These are phyloP conservation scores for Metschnikowia gruessii DNA, from an alignment of 805 yeast genomes.

Conservation along the genomic window DNA sequence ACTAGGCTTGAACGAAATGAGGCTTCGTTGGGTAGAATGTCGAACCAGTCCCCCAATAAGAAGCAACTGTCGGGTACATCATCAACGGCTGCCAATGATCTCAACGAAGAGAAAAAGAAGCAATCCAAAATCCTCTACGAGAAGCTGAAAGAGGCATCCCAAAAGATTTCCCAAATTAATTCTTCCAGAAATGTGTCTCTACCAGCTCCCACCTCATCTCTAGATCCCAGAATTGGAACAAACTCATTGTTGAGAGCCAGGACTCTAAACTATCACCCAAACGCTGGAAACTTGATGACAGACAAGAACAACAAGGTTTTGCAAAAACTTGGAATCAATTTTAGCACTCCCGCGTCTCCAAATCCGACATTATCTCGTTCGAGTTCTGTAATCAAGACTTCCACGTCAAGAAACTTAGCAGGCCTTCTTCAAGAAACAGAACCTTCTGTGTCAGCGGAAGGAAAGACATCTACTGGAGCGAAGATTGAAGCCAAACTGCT, in stretches of 20 bases:
- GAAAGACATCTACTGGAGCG: background rate
- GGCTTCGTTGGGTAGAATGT: constrained; percentile 9
- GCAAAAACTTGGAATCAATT: constrained; percentile 38
- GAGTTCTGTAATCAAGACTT: constrained; percentile 30
- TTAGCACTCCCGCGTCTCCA: constrained; percentile 16
- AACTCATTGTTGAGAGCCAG: constrained; percentile 37
- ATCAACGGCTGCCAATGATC: background rate
- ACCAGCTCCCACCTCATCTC: constrained; percentile 22
- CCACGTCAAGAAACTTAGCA: constrained; percentile 35
- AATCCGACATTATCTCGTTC: constrained; percentile 18
- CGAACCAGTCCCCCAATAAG: background rate
- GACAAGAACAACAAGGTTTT: constrained; percentile 34
- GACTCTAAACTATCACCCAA: constrained; percentile 30
- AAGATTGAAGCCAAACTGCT: background rate
- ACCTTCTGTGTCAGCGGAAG: background rate
- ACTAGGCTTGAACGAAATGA: constrained; percentile 19
- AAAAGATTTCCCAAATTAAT: constrained; percentile 20
- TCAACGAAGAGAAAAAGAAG: constrained; percentile 20
- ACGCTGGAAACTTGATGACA: constrained; percentile 13
- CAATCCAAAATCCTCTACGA: constrained; percentile 26
- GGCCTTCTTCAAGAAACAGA: constrained; percentile 10
- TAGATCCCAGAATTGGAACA: constrained; percentile 36
- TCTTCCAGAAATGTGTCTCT: constrained; percentile 15
- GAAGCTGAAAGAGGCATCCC: constrained; percentile 31
- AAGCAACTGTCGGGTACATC: too few species aligned